These are phyloP conservation scores for Stentor coeruleus DNA, from an alignment of 73 alveolate genomes.

Conservation along the genomic window DNA sequence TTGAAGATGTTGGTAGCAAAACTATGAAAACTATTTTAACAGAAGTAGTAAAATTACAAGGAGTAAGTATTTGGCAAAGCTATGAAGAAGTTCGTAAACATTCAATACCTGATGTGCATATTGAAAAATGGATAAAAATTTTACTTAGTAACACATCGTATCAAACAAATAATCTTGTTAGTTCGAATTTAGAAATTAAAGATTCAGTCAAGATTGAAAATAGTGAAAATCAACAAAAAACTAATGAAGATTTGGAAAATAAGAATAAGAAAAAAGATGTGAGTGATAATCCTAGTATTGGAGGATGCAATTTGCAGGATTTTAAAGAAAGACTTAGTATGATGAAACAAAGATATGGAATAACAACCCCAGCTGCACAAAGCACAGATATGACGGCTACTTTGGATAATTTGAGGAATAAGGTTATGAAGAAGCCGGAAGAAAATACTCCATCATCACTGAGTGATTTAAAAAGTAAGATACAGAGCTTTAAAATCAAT, in stretches of 20 bases:
- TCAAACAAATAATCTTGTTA: background rate
- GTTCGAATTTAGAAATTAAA: background rate
- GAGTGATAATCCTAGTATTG: background rate
- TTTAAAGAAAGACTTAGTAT: background rate
- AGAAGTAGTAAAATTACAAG: conserved; percentile 55
- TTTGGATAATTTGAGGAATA: background rate
- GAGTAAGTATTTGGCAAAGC: conserved; percentile 54
- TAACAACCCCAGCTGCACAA: background rate
- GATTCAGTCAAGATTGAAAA: background rate
- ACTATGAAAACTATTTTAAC: conserved; percentile 65
- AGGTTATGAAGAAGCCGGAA: background rate
- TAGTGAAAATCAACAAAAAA: background rate
- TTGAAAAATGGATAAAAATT: conserved; percentile 54
- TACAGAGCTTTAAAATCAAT: background rate
- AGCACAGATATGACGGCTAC: background rate
- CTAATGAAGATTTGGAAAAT: background rate
- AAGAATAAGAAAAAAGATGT: background rate
- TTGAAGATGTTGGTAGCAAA: conserved; percentile 63
- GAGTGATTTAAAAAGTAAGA: background rate
- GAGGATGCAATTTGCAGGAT: background rate
- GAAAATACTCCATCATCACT: background rate
- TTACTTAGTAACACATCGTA: background rate
- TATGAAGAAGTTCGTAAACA: conserved; percentile 47
- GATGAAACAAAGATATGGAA: conserved; percentile 8
- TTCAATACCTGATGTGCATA: conserved; percentile 44